phyloP scores from a whole-genome alignment of 2,329 filamentous ascomycete species.

The Fusarium cyanostomum region DNA sequence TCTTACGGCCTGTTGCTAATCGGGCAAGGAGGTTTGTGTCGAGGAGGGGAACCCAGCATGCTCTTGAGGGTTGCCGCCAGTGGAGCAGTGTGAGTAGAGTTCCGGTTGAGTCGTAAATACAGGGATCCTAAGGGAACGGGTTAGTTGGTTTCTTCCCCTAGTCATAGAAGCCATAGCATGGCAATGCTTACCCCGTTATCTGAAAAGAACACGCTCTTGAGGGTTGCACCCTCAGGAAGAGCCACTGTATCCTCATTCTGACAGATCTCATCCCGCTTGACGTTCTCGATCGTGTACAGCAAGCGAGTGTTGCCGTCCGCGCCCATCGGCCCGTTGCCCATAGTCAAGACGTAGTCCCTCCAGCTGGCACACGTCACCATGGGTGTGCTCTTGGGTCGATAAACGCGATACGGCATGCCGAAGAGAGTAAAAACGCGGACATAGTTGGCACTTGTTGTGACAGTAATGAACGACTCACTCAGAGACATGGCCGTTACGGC shows the following conservation, averaged over 20 bases:
- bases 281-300: conserved; percentile 91
- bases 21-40: conserved; percentile 88
- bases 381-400: conserved; percentile 88
- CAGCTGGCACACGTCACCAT: conserved; percentile 94
- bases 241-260: conserved; percentile 95
- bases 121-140: conserved; percentile 74
- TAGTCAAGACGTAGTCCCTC: conserved; percentile 94
- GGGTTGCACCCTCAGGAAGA: conserved; percentile 74
- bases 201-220: conserved; percentile 91
- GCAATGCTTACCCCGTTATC: conserved; percentile 76
- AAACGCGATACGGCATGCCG: conserved; percentile 87
- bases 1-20: conserved; percentile 83
- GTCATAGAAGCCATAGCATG: neutral
- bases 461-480: conserved; percentile 89
- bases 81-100: conserved; percentile 88
- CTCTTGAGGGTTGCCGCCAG: conserved; percentile 87
- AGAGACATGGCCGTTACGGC: conserved; percentile 87
- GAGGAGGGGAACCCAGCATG: conserved; percentile 89
- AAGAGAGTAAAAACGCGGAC: conserved; percentile 93
- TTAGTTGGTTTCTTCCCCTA: neutral
- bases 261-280: conserved; percentile 92
- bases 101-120: conserved; percentile 93
- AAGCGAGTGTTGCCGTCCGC: conserved; percentile 81
- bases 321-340: conserved; percentile 89
- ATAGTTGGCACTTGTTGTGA: conserved; percentile 86